Evolutionary conservation across 2,329 filamentous ascomycete genomes (phyloP).

Genomic region (Arthrobotrys conoides): DNA sequence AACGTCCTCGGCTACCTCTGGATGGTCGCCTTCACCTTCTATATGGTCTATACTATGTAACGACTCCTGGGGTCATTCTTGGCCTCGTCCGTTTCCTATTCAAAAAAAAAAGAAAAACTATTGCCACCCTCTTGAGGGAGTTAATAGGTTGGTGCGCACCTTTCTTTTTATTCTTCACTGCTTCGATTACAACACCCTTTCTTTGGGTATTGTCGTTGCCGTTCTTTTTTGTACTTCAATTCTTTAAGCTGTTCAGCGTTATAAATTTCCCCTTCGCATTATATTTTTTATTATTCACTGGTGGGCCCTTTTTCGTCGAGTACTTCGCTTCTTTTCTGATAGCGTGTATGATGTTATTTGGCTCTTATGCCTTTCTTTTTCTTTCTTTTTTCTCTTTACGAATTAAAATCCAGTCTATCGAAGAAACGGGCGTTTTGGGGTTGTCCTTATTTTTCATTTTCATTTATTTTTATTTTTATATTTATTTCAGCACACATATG

Average conservation of each 20-base stretch:
- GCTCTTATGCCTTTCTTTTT: slow-evolving; percentile 34
- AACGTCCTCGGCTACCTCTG: slow-evolving; percentile 50
- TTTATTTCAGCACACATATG: slow-evolving; percentile 6
- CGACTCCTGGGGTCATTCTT: not conserved
- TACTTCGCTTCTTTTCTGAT: slow-evolving; percentile 18
- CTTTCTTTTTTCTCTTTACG: slow-evolving; percentile 11
- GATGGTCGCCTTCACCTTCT: slow-evolving; percentile 46
- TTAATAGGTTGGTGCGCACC: slow-evolving; percentile 33
- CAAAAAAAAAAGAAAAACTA: not conserved
- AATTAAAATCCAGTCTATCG: slow-evolving; percentile 1
- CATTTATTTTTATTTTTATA: too few species aligned
- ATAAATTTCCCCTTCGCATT: not conserved
- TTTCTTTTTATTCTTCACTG: slow-evolving; percentile 4
- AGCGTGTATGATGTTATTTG: slow-evolving; percentile 30
- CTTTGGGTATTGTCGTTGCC: slow-evolving; percentile 5
- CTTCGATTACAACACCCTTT: slow-evolving; percentile 14
- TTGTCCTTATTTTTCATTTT: too few species aligned
- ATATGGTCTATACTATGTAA: slow-evolving; percentile 52
- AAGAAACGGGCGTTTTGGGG: slow-evolving; percentile 29
- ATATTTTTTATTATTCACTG: slow-evolving; percentile 15
- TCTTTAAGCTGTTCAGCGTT: slow-evolving; percentile 14
- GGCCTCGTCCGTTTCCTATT: not conserved
- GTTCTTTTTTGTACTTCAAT: slow-evolving; percentile 6
- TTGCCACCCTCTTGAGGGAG: not conserved
- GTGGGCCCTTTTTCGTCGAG: slow-evolving; percentile 6